Evolutionary conservation across 768 basidiomycete genomes (phyloP).

Genomic region (Termitomyces sp.): DNA sequence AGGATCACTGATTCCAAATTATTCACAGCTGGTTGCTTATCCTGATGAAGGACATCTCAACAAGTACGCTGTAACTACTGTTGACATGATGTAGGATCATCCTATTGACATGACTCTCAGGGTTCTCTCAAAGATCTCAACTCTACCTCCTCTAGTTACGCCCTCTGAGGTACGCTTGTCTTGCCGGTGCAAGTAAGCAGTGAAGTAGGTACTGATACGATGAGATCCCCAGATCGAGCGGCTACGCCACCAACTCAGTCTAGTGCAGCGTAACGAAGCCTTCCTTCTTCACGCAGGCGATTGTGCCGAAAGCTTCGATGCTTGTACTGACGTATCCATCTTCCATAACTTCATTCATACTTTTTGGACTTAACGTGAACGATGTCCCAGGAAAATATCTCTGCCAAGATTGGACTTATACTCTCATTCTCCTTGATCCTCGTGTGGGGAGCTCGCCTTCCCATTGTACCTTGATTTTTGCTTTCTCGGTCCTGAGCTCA

Average conservation of each 20-base stretch:
- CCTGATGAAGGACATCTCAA: conserved; percentile 57
- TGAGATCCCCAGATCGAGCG: conserved; percentile 63
- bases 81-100: neutral
- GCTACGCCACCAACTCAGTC: conserved; percentile 70
- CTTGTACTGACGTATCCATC: conserved; percentile 71
- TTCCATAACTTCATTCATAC: conserved; percentile 11
- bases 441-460: conserved; percentile 88
- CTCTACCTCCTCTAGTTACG: conserved; percentile 87
- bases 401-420: conserved; percentile 84
- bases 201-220: conserved; percentile 6
- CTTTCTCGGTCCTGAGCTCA: neutral
- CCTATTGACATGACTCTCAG: conserved; percentile 27
- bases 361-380: conserved; percentile 4
- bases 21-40: conserved; percentile 60
- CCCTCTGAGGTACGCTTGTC: conserved; percentile 71
- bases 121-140: conserved; percentile 71
- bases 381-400: conserved; percentile 67
- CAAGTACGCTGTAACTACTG: conserved; percentile 33
- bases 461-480: conserved; percentile 65
- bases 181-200: neutral
- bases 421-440: conserved; percentile 94
- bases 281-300: conserved; percentile 97
- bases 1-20: neutral
- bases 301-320: conserved; percentile 94
- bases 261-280: conserved; percentile 81